Percentiles rank a stretch among this genome's conserved stretches.
phyloP scores from a whole-genome alignment of 2,329 filamentous ascomycete species.

The Pseudopyrenochaeta lycopersici region DNA sequence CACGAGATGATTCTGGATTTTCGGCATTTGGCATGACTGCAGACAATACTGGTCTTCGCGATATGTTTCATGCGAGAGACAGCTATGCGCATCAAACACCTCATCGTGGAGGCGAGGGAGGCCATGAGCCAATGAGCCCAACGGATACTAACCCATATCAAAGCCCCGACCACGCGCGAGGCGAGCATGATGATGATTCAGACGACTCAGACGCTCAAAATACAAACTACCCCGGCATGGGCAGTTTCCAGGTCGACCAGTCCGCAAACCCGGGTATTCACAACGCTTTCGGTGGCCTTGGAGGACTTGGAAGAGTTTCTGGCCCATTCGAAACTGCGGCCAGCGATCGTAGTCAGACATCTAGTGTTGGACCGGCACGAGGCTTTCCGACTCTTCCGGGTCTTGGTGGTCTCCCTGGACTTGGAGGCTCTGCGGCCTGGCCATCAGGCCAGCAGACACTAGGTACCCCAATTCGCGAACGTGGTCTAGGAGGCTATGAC shows the following conservation, averaged over 20 bases:
- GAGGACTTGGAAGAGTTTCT: slow-evolving; percentile 58
- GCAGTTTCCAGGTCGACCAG: slow-evolving; percentile 61
- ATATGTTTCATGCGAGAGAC: slow-evolving; percentile 65
- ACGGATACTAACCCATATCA: slow-evolving; percentile 97
- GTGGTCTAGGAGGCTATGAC: slow-evolving; percentile 62
- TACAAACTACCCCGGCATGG: slow-evolving; percentile 61
- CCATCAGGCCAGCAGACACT: slow-evolving; percentile 75
- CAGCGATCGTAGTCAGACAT: slow-evolving; percentile 92
- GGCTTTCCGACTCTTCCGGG: slow-evolving; percentile 72
- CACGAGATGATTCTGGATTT: slow-evolving; percentile 68
- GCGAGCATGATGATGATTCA: slow-evolving; percentile 68
- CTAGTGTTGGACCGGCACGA: slow-evolving; percentile 79
- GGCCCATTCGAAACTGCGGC: slow-evolving; percentile 66
- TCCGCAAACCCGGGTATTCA: slow-evolving; percentile 52
- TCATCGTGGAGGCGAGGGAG: slow-evolving; percentile 53
- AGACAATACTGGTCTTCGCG: slow-evolving; percentile 65
- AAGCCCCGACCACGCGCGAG: slow-evolving; percentile 81
- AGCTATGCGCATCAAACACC: slow-evolving; percentile 66
- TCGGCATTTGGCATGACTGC: slow-evolving; percentile 69
- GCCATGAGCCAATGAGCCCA: slow-evolving; percentile 82
- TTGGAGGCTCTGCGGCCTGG: slow-evolving; percentile 69
- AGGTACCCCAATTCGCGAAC: slow-evolving; percentile 73
- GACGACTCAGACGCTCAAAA: slow-evolving; percentile 64
- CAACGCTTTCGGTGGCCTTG: slow-evolving; percentile 65
- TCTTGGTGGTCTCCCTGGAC: slow-evolving; percentile 63